Base-by-base conservation (phyloP, 768 basidiomycete species). In the Boletus eberwhitei region DNA sequence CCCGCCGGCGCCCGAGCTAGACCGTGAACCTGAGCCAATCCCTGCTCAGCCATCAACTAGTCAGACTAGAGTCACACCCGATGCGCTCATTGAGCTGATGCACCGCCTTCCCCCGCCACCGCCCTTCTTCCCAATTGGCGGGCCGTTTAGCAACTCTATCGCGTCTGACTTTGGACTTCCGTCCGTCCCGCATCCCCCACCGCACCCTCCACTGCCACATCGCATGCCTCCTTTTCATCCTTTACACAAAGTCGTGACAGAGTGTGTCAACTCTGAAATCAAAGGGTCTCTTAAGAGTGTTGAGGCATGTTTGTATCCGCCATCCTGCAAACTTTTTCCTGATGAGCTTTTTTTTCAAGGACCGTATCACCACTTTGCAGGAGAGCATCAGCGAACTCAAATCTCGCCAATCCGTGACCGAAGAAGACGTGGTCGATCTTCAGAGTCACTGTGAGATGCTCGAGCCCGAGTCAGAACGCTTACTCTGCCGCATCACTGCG, bases 361-460 rank as follows among this genome's bases (percentile, higher is more conserved):
- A 65, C 11, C 67, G 63, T 31, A 52, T 72, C 17, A 32, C 56
- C 7, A 9, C 48, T 8, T 52, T 71, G 58, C 66, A 65, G 11
- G 57, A 48, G n/a, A 57, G 42, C 1, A 38, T 71, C 22, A 22
- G n/a, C 31, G 57, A 54, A 35, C 45, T 72, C 2, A 63, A 55
- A 35, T 60, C 58, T 14, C 67, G 67, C 16, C 69, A 71, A 41
- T 32, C 54, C 0, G 52, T 57, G 22, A 61, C 62, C 6, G 66
- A 74, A 43, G 64, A 67, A 7, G 71, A 74, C 41, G 46, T 74
- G 13, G 35, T 58, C 16, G 71, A 71, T n/a, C 46, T 73, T 22
- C 70, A 73, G 53, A 64, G 61, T 3, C 74, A 75, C 43, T 59
- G 79, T 13, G 75, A 78, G 7, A 69, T 55, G 38, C 62, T 81